Percentiles rank a stretch among this genome's conserved stretches.
These are phyloP conservation scores for Metschnikowia amazonensis DNA, from an alignment of 805 yeast species.

Conservation along the genomic window DNA sequence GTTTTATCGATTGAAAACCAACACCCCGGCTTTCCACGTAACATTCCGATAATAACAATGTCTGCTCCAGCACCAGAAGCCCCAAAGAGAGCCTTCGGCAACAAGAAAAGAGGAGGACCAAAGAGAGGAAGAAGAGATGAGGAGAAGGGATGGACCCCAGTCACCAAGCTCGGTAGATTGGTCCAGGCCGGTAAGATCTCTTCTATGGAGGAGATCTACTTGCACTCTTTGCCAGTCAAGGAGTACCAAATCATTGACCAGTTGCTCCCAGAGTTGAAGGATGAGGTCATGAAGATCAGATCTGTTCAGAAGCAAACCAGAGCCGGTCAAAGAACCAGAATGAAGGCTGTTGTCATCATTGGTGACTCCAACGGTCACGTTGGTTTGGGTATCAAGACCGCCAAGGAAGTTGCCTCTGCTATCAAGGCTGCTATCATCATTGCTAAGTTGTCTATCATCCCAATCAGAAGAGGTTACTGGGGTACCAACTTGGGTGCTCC, in stretches of 20 bases:
- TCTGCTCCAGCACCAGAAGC: slow-evolving; percentile 42
- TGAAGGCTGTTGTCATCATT: slow-evolving; percentile 99
- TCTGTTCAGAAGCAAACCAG: slow-evolving; percentile 99
- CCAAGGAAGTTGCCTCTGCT: slow-evolving; percentile 99
- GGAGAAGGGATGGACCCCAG: slow-evolving; percentile 99
- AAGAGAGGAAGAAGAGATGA: slow-evolving; percentile 67
- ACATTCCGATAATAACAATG: slow-evolving; percentile 56
- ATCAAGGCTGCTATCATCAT: slow-evolving; percentile 99
- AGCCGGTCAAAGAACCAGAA: slow-evolving; percentile 99
- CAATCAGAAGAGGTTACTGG: slow-evolving; percentile 99
- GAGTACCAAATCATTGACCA: slow-evolving; percentile 98
- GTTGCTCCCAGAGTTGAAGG: slow-evolving; percentile 91
- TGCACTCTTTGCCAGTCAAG: slow-evolving; percentile 99
- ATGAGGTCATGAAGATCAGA: slow-evolving; percentile 99
- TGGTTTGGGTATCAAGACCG: slow-evolving; percentile 99
- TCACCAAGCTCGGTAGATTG: slow-evolving; percentile 99
- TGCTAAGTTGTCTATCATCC: slow-evolving; percentile 97
- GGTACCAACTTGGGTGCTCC: slow-evolving; percentile 99
- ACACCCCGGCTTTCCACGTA: slow-evolving; percentile 71
- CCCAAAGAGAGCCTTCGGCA: slow-evolving; percentile 51
- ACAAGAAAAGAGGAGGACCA: slow-evolving; percentile 53
- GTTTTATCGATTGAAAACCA: slow-evolving; percentile 61
- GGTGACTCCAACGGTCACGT: slow-evolving; percentile 99
- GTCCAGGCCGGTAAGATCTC: slow-evolving; percentile 98
- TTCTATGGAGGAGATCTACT: slow-evolving; percentile 96